phyloP scores from a whole-genome alignment of 148 eudicot genomes.

The Rhododendron henanense region DNA sequence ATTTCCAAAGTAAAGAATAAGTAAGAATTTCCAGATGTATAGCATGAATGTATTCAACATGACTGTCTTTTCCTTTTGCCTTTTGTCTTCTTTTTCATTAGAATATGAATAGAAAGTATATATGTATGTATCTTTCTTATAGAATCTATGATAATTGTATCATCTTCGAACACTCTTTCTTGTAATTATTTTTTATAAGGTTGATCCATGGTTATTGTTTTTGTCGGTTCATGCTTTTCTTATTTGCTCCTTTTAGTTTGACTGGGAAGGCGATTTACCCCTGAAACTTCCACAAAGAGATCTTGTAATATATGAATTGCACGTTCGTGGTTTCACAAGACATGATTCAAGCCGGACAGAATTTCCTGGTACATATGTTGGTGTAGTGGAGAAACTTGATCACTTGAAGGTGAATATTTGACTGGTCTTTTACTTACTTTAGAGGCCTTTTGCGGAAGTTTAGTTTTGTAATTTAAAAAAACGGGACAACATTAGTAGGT shows the following conservation, averaged over 20 bases:
- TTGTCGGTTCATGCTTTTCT: not conserved
- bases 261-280: constrained; percentile 98
- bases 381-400: constrained; percentile 87
- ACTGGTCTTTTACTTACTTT: not conserved
- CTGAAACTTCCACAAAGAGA: constrained; percentile 67
- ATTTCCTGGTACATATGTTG: constrained; percentile 81
- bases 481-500: not conserved
- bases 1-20: not conserved
- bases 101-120: not conserved
- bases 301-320: constrained; percentile 92
- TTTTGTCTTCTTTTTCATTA: not conserved
- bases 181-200: not conserved
- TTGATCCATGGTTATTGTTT: constrained; percentile 1
- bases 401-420: constrained; percentile 67
- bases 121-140: not conserved
- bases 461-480: not conserved
- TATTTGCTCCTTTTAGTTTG: constrained; percentile 55
- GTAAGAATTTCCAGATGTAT: not conserved
- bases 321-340: constrained; percentile 94
- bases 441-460: not conserved
- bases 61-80: not conserved
- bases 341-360: constrained; percentile 70
- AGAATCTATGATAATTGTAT: not conserved
- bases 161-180: not conserved
- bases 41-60: not conserved